These are phyloP conservation scores for Cyclotella cryptica DNA, from an alignment of 108 stramenopile species.

Conservation along the genomic window DNA sequence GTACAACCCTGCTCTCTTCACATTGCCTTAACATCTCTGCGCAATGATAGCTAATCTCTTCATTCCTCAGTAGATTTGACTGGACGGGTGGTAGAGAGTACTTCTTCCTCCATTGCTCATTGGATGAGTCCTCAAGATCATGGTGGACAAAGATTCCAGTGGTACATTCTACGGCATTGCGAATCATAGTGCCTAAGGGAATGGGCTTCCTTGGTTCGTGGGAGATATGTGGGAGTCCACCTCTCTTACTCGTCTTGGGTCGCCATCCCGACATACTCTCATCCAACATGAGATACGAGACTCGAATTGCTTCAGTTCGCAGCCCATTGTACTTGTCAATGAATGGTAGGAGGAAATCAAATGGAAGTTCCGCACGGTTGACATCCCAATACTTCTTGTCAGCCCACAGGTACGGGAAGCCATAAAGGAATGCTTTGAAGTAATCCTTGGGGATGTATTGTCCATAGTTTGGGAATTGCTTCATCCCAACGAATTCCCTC, in stretches of 20 bases:
- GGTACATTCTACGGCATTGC: conserved; percentile 10
- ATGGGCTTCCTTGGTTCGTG: conserved; percentile 30
- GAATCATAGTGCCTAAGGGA: conserved; percentile 22
- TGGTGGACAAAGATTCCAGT: conserved; percentile 19
- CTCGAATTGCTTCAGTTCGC: not conserved
- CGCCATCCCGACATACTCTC: conserved; percentile 25
- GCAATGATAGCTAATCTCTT: not conserved
- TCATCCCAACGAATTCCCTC: conserved; percentile 6
- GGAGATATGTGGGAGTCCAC: conserved; percentile 18
- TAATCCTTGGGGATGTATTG: conserved; percentile 18
- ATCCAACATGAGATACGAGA: conserved; percentile 10
- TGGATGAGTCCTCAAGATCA: not conserved
- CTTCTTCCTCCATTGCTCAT: conserved; percentile 5
- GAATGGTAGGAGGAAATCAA: conserved; percentile 25
- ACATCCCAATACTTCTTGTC: conserved; percentile 22
- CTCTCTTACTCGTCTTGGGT: conserved; percentile 23
- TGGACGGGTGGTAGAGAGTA: not conserved
- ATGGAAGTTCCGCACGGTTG: conserved; percentile 1
- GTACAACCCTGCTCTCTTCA: no score
- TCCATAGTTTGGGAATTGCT: conserved; percentile 18
- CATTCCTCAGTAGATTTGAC: conserved; percentile 1
- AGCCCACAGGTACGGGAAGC: conserved; percentile 30
- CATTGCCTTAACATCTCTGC: no score
- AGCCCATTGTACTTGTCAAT: conserved; percentile 11
- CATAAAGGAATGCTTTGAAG: conserved; percentile 24